phyloP scores from a whole-genome alignment of 2,329 filamentous ascomycete genomes.

The Reticulascus tulasneorum region DNA sequence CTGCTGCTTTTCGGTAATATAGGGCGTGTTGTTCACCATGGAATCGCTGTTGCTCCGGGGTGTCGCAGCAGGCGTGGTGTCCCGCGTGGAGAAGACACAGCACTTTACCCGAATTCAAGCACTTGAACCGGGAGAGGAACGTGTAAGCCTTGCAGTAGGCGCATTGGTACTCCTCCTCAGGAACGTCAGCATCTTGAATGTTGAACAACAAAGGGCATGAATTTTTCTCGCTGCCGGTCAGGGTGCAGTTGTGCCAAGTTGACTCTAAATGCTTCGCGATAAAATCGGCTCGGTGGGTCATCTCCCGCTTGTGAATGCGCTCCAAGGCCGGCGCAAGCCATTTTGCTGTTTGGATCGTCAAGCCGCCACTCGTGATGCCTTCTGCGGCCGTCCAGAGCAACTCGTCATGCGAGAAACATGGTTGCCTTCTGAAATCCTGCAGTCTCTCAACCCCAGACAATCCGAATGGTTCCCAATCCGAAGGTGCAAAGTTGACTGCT shows the following conservation, averaged over 20 bases:
- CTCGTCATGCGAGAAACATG: constrained; percentile 97
- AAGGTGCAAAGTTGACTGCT: constrained; percentile 94
- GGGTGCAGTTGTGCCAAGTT: constrained; percentile 49
- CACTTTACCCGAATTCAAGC: constrained; percentile 74
- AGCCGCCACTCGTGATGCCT: constrained; percentile 59
- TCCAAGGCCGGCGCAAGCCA: constrained; percentile 89
- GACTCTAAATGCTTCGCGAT: constrained; percentile 58
- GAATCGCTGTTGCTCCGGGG: constrained; percentile 62
- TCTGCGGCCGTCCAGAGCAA: constrained; percentile 86
- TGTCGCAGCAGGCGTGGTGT: constrained; percentile 73
- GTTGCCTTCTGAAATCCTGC: constrained; percentile 82
- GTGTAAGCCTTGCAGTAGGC: constrained; percentile 87
- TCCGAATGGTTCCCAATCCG: constrained; percentile 92
- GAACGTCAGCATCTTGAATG: constrained; percentile 68
- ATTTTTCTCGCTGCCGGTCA: constrained; percentile 43
- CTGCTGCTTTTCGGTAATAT: constrained; percentile 71
- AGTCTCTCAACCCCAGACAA: constrained; percentile 81
- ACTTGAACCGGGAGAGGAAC: constrained; percentile 87
- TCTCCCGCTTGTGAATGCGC: constrained; percentile 71
- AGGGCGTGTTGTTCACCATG: constrained; percentile 68
- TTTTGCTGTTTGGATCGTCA: constrained; percentile 84
- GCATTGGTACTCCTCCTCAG: constrained; percentile 92
- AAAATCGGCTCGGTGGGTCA: constrained; percentile 64
- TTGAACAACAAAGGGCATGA: constrained; percentile 59
- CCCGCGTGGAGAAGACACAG: constrained; percentile 82